Conservation (phyloP, 148 eudicot genomes). For the Rheum nobile region DNA sequence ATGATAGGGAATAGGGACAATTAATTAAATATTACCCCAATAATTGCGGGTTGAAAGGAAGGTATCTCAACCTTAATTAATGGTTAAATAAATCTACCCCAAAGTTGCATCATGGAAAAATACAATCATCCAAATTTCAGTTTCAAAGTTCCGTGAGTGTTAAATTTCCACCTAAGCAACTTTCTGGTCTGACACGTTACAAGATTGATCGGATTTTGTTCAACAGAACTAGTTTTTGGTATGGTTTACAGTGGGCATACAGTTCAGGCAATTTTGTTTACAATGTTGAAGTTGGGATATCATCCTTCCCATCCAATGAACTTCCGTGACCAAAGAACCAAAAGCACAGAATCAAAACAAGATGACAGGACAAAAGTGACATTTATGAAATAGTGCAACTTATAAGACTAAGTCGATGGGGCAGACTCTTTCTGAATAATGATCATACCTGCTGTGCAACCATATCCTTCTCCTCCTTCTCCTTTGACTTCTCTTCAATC, state of each 20-base stretch:
- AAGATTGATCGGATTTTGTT: no score
- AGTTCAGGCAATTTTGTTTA: neutral
- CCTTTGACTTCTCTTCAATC: conserved; percentile 66
- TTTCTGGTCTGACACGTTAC: no score
- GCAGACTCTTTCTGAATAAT: neutral
- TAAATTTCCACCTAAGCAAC: no score
- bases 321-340: neutral
- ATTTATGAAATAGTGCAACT: neutral
- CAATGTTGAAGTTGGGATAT: neutral
- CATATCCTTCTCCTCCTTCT: conserved; percentile 75
- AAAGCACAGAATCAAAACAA: neutral
- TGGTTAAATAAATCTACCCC: no score
- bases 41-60: no score
- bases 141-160: no score
- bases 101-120: no score
- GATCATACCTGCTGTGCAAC: conserved; percentile 69
- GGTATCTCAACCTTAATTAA: no score
- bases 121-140: no score
- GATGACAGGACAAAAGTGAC: neutral
- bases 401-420: neutral
- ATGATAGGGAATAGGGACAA: no score
- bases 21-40: no score
- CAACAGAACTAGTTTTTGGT: neutral
- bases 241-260: neutral
- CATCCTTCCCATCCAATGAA: neutral